Conservation (phyloP, 306 rosid species). For the Quercus rubra region DNA sequence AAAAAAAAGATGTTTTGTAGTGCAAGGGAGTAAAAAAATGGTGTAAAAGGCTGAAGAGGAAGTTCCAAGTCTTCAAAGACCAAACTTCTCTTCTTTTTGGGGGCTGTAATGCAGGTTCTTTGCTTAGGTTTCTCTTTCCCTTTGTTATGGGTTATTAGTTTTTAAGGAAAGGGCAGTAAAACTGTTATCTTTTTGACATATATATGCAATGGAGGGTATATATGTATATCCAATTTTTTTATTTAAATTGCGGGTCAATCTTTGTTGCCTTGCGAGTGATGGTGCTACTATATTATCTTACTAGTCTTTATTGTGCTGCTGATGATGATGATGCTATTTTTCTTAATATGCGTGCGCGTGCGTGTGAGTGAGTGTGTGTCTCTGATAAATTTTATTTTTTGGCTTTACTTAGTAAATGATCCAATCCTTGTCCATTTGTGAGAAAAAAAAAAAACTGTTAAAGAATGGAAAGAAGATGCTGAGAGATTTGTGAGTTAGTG, state of each 20-base stretch:
- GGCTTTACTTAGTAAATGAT: background rate
- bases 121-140: constrained; percentile 11
- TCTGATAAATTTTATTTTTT: background rate
- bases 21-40: background rate
- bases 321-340: background rate
- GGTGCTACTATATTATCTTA: background rate
- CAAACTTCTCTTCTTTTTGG: constrained; percentile 36
- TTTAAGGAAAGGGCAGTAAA: constrained; percentile 37
- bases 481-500: background rate
- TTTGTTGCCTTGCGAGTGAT: constrained; percentile 11
- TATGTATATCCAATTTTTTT: constrained; percentile 33
- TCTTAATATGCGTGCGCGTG: background rate
- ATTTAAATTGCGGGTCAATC: constrained; percentile 21
- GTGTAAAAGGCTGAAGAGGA: constrained; percentile 20
- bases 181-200: constrained; percentile 43
- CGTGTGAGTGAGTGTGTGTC: background rate
- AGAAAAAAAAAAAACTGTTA: background rate
- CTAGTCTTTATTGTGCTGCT: background rate
- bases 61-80: constrained; percentile 21
- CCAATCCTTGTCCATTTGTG: background rate
- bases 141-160: constrained; percentile 1
- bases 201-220: constrained; percentile 39
- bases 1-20: background rate
- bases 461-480: background rate
- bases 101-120: constrained; percentile 38